Base-by-base conservation (phyloP, 352 stramenopile genomes). In the Phytopythium helicoides region DNA sequence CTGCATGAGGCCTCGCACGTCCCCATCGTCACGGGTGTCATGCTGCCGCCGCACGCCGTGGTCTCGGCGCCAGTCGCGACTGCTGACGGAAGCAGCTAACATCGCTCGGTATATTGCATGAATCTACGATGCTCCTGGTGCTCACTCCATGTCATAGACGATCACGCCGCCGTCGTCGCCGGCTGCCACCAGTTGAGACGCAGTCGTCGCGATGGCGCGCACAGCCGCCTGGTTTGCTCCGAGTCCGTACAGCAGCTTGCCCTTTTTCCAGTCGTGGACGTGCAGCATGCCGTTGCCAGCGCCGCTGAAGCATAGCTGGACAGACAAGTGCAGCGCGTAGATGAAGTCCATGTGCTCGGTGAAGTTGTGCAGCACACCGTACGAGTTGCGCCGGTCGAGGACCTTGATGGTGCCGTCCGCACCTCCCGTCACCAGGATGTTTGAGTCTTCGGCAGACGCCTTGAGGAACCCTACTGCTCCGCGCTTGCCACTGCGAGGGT, bases 301-400 rank as follows among this genome's bases (percentile, higher is more conserved):
- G 11, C 87, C 87, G 40, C 76, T 92, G 16, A 95, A 87, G 51
- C 86, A 92, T 11, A 93, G 54, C 47, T 89, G 66, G 6, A 65
- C 67, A 21, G 71, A 62, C 25, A 93, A 28, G 10, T 87, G 61
- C 8, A 96, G 44, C 26, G 82, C 86, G 68, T 96, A 96, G 56
- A 95, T 92, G 56, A 95, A 96, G 56, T 93, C 87, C 64, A 82
- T 64, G 60, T 96, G 87, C 53, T 94, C 74, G 0, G 66, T 71
- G 47, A 88, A 91, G 49, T 68, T 75, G 59, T 76, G 67, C 19
- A 81, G 44, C 16, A 76, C 54, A 18, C 58, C 58, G 48, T 75
- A 88, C 9, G 54, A 71, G 42, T 58, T 61, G 33, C 86, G 73
- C 46, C 74, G 79, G 64, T 96, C 87, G 8, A 94, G 56, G 5